A percentile compares a stretch with the other conserved stretches of the same genome.
Evolutionary conservation across 2,329 filamentous ascomycete species (phyloP).

Genomic region (Phaeosphaeriaceae sp.): DNA sequence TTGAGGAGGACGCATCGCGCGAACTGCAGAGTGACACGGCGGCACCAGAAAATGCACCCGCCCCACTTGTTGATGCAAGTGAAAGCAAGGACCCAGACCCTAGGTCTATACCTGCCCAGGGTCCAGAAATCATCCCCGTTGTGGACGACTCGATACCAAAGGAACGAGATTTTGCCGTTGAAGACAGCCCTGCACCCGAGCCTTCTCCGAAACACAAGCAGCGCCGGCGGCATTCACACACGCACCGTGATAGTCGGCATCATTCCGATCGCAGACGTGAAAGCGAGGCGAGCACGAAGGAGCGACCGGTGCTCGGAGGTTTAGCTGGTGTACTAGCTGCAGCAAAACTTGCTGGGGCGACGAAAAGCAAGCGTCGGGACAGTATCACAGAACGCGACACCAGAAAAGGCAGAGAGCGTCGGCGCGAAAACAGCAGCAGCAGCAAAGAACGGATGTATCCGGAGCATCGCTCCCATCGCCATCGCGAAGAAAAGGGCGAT

Average conservation of each 20-base stretch:
- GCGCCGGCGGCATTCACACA: constrained; percentile 39
- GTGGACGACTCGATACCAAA: constrained; percentile 12
- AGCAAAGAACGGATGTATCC: constrained; percentile 37
- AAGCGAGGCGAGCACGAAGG: constrained; percentile 38
- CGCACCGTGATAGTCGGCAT: constrained; percentile 36
- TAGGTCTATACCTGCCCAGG: neutral
- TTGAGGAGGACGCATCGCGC: neutral
- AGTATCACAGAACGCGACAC: constrained; percentile 43
- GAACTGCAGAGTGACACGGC: neutral
- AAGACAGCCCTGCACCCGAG: constrained; percentile 29
- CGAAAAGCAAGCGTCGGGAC: constrained; percentile 39
- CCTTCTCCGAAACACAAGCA: constrained; percentile 34
- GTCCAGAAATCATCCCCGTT: neutral
- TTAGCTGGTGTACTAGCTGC: constrained; percentile 27
- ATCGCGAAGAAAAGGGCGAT: constrained; percentile 34
- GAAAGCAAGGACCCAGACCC: constrained; percentile 1
- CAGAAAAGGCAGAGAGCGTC: constrained; percentile 25
- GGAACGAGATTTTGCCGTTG: constrained; percentile 37
- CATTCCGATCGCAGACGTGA: constrained; percentile 38
- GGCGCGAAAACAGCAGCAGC: constrained; percentile 31
- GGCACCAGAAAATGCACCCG: neutral
- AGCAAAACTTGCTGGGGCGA: constrained; percentile 26
- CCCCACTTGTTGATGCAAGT: neutral
- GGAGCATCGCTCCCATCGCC: constrained; percentile 35
- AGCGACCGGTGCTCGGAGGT: constrained; percentile 28